phyloP scores from a whole-genome alignment of 371 early-diverging fungal genomes.

The Apophysomyces sp. region DNA sequence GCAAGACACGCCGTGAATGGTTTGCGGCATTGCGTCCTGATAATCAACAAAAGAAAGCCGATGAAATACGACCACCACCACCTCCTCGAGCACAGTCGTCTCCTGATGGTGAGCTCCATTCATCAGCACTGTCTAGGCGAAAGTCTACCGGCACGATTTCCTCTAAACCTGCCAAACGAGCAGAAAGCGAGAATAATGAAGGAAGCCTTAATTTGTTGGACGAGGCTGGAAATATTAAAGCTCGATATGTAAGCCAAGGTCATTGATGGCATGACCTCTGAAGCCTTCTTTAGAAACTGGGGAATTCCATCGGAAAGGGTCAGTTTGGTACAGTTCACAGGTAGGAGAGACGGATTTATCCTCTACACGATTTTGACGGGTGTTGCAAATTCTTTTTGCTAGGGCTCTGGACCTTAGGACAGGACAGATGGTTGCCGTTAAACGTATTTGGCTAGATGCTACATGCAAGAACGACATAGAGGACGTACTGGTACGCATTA shows the following conservation, averaged over 20 bases:
- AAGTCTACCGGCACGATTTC: slow-evolving; percentile 21
- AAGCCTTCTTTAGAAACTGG: slow-evolving; percentile 55
- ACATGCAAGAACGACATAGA: slow-evolving; percentile 49
- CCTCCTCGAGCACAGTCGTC: background rate
- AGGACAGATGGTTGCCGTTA: slow-evolving; percentile 86
- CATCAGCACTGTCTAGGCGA: slow-evolving; percentile 7
- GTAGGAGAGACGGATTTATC: slow-evolving; percentile 25
- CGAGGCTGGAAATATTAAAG: slow-evolving; percentile 9
- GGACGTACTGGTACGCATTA: slow-evolving; percentile 25
- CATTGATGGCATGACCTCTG: background rate
- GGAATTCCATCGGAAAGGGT: slow-evolving; percentile 89
- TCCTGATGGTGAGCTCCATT: background rate
- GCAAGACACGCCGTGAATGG: background rate
- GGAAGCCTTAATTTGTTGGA: slow-evolving; percentile 13
- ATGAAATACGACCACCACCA: background rate
- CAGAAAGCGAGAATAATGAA: background rate
- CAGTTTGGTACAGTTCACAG: slow-evolving; percentile 85
- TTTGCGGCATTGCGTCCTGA: background rate
- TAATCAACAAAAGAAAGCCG: background rate
- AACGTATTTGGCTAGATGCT: slow-evolving; percentile 69
- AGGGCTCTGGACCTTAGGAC: slow-evolving; percentile 76
- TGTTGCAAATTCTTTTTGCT: slow-evolving; percentile 24
- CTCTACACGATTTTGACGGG: background rate
- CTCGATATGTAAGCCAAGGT: slow-evolving; percentile 20
- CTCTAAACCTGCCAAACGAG: background rate